phyloP scores from a whole-genome alignment of 306 rosid genomes.

The Cicer bijugum region DNA sequence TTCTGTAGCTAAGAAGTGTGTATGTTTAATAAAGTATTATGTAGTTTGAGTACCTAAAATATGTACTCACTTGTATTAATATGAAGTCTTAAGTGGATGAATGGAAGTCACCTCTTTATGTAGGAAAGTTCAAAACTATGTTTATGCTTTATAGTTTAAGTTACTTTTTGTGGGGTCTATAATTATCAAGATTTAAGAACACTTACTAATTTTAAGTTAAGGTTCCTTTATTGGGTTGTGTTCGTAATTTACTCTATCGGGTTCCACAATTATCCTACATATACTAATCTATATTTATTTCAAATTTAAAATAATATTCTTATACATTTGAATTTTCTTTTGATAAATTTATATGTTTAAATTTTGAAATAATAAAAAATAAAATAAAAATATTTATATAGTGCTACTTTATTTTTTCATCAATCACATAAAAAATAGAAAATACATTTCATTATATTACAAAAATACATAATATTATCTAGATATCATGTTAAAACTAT shows the following conservation, averaged over 20 bases:
- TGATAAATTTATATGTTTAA: no score
- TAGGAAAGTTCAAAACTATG: not conserved
- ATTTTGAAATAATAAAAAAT: not conserved
- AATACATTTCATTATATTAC: no score
- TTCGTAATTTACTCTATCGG: not conserved
- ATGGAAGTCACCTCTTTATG: no score
- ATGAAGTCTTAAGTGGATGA: not conserved
- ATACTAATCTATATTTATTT: not conserved
- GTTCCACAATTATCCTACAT: not conserved
- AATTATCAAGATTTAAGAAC: not conserved
- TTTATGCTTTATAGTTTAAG: no score
- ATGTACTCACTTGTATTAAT: constrained; percentile 15
- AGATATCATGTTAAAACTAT: no score
- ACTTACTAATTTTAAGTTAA: not conserved
- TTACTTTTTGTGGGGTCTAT: no score
- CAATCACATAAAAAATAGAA: no score
- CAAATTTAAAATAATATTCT: not conserved
- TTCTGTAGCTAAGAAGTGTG: constrained; percentile 27
- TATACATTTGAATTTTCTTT: not conserved
- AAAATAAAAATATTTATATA: not conserved
- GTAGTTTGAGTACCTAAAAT: not conserved
- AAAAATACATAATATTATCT: no score
- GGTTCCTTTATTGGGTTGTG: not conserved
- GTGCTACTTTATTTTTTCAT: no score
- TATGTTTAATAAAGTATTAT: constrained; percentile 6